Evolutionary conservation across 257 asterid species (phyloP), one percentile per base, ranked within the genome.

Genomic region (Echium plantagineum): DNA sequence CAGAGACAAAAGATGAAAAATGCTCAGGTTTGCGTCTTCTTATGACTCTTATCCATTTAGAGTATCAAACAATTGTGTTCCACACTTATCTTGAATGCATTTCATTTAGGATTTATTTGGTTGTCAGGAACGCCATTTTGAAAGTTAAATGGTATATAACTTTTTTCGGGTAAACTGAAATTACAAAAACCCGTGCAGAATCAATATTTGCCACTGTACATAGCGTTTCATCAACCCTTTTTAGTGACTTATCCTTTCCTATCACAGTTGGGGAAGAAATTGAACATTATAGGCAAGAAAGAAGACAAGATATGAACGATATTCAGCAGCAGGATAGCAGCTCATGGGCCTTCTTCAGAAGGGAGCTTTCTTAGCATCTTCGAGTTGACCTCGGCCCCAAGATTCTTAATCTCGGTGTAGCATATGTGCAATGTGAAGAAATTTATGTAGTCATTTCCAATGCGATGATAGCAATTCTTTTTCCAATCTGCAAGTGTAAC

Each of bases 1-100:
- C 98, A 85, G 67, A 78, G 83, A 69, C 80, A 76, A 64, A 91
- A 79, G 82, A 61, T 77, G 62, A 88, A 71, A 78, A 91, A 91
- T 70, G 53, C 73, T 53, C 86, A 81, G 98, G 98, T 86, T 54
- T 55, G 81, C 63, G 57, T 58, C 65, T n/a, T n/a, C n/a, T n/a
- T n/a, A n/a, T n/a, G n/a, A n/a, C n/a, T n/a, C n/a, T 58, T 47
- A 28, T 18, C 55, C 31, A 10, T 55, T 19, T 35, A 7, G 10
- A 35, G 46, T 35, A 35, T 9, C 46, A 35, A 35, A 35, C 49
- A 42, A 42, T 42, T 42, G 16, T 42, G 17, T 42, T 22, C 21
- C 21, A 52, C 21, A 52, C 21, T 1, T 35, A 13, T 35, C 46
- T 35, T 8, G 46, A 35, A 35, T 35, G 0, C n/a, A 35, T 35